A percentile compares a stretch with the other conserved stretches of the same genome.
Conservation (phyloP, 192 early-diverging fungal species). For the Podila epigama region DNA sequence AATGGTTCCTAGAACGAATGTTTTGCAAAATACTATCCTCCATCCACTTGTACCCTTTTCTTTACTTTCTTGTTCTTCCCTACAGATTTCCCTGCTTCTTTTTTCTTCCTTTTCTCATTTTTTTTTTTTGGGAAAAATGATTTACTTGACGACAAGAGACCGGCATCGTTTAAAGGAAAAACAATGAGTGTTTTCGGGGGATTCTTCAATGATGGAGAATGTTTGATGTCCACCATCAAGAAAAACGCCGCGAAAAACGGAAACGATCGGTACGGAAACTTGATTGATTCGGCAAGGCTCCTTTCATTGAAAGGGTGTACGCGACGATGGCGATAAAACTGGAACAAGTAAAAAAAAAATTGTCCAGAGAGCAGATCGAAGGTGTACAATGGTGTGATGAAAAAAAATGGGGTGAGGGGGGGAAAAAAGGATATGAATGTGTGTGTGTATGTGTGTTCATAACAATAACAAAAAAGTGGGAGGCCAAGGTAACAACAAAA, state of each 20-base stretch:
- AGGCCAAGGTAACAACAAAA: too few species aligned
- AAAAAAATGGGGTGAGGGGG: background rate
- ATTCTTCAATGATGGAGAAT: too few species aligned
- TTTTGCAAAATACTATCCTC: too few species aligned
- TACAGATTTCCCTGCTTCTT: too few species aligned
- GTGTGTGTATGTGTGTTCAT: constrained; percentile 5
- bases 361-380: constrained; percentile 33
- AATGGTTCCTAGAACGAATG: too few species aligned
- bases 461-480: background rate
- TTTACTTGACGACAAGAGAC: constrained; percentile 52
- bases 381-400: constrained; percentile 23
- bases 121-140: constrained; percentile 7
- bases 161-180: constrained; percentile 30
- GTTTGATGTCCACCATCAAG: too few species aligned
- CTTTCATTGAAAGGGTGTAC: constrained; percentile 39
- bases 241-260: background rate
- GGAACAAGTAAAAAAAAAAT: constrained; percentile 1
- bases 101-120: background rate
- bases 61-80: too few species aligned
- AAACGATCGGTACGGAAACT: constrained; percentile 43
- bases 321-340: constrained; percentile 33
- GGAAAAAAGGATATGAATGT: too few species aligned
- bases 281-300: constrained; percentile 49
- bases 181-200: background rate
- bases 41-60: too few species aligned